A percentile compares a stretch with the other conserved stretches of the same genome.
Conservation (phyloP, 345 rosid species). For the Brassica napus region Da-Ae NC_063435.1:177501-178000, state of each 20-base stretch:
- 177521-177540: background rate
- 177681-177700: conserved; percentile 57
- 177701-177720: conserved; percentile 51
- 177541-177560: background rate
- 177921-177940: conserved; percentile 57
- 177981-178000: conserved; percentile 50
- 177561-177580: background rate
- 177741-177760: conserved; percentile 29
- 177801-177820: conserved; percentile 66
- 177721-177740: conserved; percentile 41
- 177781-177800: conserved; percentile 52
- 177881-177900: conserved; percentile 55
- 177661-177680: conserved; percentile 53
- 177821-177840: conserved; percentile 45
- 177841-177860: conserved; percentile 42
- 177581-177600: conserved; percentile 7
- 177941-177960: conserved; percentile 53
- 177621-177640: conserved; percentile 29
- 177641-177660: conserved; percentile 53
- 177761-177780: conserved; percentile 38
- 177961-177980: conserved; percentile 47
- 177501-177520: background rate
- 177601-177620: background rate
- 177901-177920: conserved; percentile 55
- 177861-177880: conserved; percentile 69